A percentile compares a stretch with the other conserved stretches of the same genome.
These are phyloP conservation scores for Hypericum androsaemum DNA, from an alignment of 345 rosid genomes.

Conservation along the genomic window DNA sequence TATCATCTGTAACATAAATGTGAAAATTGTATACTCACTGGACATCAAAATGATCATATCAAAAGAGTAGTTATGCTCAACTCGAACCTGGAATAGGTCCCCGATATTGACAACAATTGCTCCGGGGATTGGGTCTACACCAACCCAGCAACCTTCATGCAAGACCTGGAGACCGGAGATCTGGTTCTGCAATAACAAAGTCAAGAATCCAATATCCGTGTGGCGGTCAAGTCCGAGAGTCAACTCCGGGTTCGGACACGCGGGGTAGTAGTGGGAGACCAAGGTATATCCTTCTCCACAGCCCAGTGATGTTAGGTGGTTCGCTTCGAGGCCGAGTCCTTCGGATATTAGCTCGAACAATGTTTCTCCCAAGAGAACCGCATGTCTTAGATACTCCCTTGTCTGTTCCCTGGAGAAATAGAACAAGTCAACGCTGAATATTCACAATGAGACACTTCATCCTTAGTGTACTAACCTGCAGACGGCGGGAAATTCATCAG, in stretches of 20 bases:
- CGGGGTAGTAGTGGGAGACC: constrained; percentile 15
- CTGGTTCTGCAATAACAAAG: constrained; percentile 13
- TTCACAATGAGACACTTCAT: too few species aligned
- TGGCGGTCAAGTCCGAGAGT: constrained; percentile 5
- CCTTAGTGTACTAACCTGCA: constrained; percentile 18
- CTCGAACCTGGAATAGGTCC: constrained; percentile 12
- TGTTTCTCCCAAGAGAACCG: not conserved
- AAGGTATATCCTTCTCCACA: constrained; percentile 11
- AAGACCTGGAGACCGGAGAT: constrained; percentile 19
- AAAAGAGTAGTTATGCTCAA: too few species aligned
- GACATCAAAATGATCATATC: too few species aligned
- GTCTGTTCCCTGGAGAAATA: constrained; percentile 6
- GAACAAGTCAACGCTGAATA: not conserved
- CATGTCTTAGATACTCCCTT: not conserved
- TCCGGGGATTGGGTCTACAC: constrained; percentile 8
- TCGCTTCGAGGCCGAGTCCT: constrained; percentile 7
- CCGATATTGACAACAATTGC: constrained; percentile 10
- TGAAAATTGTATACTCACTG: too few species aligned
- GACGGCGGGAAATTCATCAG: constrained; percentile 8
- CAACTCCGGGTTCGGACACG: constrained; percentile 14
- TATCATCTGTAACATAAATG: too few species aligned
- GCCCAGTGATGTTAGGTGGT: constrained; percentile 7
- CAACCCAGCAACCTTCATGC: constrained; percentile 8
- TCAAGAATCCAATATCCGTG: constrained; percentile 9
- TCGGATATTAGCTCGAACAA: constrained; percentile 10